These are phyloP conservation scores for Taphrina pruni DNA, from an alignment of 1,139 yeast species.

Conservation along the genomic window DNA sequence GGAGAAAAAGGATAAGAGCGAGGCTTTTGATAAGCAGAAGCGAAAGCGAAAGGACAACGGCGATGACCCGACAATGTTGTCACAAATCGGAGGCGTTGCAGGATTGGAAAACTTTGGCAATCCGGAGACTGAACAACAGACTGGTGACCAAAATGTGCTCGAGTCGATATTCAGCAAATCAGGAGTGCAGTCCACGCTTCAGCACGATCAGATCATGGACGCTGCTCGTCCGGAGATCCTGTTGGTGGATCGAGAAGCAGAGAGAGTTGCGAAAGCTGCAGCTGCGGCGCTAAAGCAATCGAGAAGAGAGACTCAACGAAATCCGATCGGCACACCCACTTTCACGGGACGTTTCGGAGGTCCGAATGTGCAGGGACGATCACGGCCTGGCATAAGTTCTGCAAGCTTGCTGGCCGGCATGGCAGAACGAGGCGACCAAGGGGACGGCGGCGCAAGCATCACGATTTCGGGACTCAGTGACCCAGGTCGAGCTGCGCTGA, in stretches of 20 bases:
- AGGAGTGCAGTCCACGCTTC: constrained; percentile 76
- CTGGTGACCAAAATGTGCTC: constrained; percentile 67
- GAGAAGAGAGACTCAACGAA: constrained; percentile 65
- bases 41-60: constrained; percentile 48
- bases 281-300: constrained; percentile 74
- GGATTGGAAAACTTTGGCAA: constrained; percentile 57
- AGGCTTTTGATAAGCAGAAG: too few relatives aligned
- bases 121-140: constrained; percentile 54
- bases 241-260: constrained; percentile 76
- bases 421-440: constrained; percentile 39
- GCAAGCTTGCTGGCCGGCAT: constrained; percentile 40
- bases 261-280: constrained; percentile 76
- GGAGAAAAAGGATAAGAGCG: constrained; percentile 24
- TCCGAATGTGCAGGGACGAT: constrained; percentile 50
- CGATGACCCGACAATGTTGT: constrained; percentile 13
- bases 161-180: constrained; percentile 73
- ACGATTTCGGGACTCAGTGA: constrained; percentile 28
- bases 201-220: constrained; percentile 78
- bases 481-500: constrained; percentile 48
- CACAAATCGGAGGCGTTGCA: constrained; percentile 54
- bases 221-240: constrained; percentile 62
- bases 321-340: constrained; percentile 82
- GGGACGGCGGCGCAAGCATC: constrained; percentile 10
- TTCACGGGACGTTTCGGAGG: constrained; percentile 93
- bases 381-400: constrained; percentile 27